Evolutionary conservation across 495 filamentous ascomycete genomes (phyloP), one percentile per base, ranked within the genome.

Genomic region (Xylaria curta): DNA sequence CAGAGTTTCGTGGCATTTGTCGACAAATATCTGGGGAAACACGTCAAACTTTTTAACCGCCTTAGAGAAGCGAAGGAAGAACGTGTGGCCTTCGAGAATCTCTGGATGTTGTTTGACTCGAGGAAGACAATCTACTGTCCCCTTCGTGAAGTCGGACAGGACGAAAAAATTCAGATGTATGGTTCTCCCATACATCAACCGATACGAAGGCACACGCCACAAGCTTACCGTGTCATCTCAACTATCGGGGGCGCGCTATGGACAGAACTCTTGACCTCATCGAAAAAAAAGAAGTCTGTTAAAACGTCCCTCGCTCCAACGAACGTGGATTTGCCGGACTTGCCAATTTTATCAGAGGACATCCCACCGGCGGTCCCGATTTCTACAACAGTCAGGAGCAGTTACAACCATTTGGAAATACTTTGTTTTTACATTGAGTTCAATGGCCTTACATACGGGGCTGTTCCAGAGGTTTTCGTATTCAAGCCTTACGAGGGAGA

Each of bases 181-280:
- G n/a, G 47, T 10, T n/a, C n/a, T n/a, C 1, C 0, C n/a, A 3
- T 0, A 2, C 7, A 10, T 51, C 47, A 2, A 12, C 49, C 9
- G 26, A 21, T 53, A 12, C n/a, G 8, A 53, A 53, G 49, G 49
- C 8, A 53, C 49, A 53, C 49, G 21, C 49, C 49, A 9, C 49
- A 53, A 53, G 49, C 49, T 24, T 53, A 53, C 13, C 49, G 49
- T 53, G 21, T 53, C 3, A 10, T 2, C 24, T 7, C 49, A 12
- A 53, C 3, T 53, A 1, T 4, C 1, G 49, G 21, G 3, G 49
- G 49, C 21, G 4, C 49, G 9, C 21, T 9, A 21, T 24, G 10
- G 1, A 21, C 0, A 9, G 4, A 0, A 3, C 0, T 0, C 8
- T 12, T 12, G 21, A 26, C 9, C n/a, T 53, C 49, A 4, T 1